These are phyloP conservation scores for Stachybotrys chlorohalonatus DNA, from an alignment of 2,329 filamentous ascomycete genomes.

Conservation along the genomic window DNA sequence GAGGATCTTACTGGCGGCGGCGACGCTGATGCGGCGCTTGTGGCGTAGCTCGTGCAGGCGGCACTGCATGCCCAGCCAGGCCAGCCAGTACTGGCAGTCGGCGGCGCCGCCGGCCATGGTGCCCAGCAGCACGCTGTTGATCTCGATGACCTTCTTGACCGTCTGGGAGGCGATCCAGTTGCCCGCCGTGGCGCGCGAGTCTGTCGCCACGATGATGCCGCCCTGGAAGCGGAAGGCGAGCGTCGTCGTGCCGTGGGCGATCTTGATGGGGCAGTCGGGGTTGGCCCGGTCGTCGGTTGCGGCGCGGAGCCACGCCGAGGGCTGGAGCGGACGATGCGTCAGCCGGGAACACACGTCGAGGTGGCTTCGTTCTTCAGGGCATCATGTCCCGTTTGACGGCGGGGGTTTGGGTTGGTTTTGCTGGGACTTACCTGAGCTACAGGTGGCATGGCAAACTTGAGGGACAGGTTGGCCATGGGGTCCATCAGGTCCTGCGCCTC, in stretches of 20 bases:
- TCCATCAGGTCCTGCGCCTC: constrained; percentile 68
- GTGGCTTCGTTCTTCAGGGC: background rate
- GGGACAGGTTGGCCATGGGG: constrained; percentile 65
- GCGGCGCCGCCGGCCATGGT: constrained; percentile 98
- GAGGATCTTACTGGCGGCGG: constrained; percentile 95
- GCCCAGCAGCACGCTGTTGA: constrained; percentile 86
- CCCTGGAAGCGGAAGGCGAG: constrained; percentile 97
- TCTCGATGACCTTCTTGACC: constrained; percentile 99
- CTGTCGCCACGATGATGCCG: constrained; percentile 96
- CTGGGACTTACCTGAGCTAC: constrained; percentile 66
- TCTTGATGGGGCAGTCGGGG: constrained; percentile 96
- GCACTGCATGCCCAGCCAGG: constrained; percentile 98
- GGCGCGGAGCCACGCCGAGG: constrained; percentile 88
- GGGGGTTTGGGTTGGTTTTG: background rate
- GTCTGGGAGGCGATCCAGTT: constrained; percentile 99
- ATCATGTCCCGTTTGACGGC: background rate
- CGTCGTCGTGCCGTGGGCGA: constrained; percentile 96
- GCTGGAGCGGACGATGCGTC: constrained; percentile 37
- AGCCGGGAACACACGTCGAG: background rate
- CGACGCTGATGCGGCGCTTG: constrained; percentile 97
- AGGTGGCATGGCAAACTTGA: constrained; percentile 93
- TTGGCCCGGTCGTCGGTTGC: constrained; percentile 97
- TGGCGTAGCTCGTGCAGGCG: constrained; percentile 97
- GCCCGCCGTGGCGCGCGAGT: constrained; percentile 92
- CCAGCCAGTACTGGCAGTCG: constrained; percentile 99